Conservation (phyloP, 768 basidiomycete species). For the Asterophora parasitica region DNA sequence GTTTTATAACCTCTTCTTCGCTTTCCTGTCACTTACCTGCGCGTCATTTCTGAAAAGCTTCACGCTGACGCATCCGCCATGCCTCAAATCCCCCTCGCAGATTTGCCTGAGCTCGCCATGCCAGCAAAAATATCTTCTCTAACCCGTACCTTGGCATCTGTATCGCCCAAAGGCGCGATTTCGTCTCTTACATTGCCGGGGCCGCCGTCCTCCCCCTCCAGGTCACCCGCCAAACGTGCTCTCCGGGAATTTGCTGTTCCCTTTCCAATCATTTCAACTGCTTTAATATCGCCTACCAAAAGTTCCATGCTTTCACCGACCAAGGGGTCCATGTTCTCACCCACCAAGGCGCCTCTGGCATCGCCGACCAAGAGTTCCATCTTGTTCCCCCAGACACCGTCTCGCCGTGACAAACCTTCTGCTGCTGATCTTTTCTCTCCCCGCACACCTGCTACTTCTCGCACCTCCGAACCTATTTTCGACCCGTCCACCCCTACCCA, state of each 20-base stretch:
- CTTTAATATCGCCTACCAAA: constrained; percentile 36
- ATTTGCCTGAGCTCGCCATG: constrained; percentile 55
- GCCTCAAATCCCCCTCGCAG: constrained; percentile 60
- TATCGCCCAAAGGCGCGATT: constrained; percentile 59
- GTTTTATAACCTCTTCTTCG: constrained; percentile 11
- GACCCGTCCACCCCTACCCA: constrained; percentile 64
- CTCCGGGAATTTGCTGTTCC: constrained; percentile 30
- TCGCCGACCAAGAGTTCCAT: constrained; percentile 45
- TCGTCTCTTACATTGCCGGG: constrained; percentile 39
- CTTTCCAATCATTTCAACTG: constrained; percentile 37
- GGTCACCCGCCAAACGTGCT: constrained; percentile 30
- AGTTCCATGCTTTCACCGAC: constrained; percentile 40
- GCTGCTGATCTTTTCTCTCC: constrained; percentile 39
- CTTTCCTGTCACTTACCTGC: constrained; percentile 1
- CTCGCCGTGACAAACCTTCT: constrained; percentile 34
- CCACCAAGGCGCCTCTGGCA: constrained; percentile 15
- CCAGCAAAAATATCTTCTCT: constrained; percentile 58
- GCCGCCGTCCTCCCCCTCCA: constrained; percentile 36
- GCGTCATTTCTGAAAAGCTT: constrained; percentile 34
- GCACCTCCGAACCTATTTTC: constrained; percentile 27
- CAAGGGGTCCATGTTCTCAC: constrained; percentile 49
- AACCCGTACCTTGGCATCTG: constrained; percentile 66
- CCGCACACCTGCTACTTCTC: constrained; percentile 39
- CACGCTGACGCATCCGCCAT: constrained; percentile 38
- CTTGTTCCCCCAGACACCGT: constrained; percentile 64